These are phyloP conservation scores for Parastagonospora nodorum DNA, from an alignment of 2,329 filamentous ascomycete species.

Conservation along the genomic window DNA sequence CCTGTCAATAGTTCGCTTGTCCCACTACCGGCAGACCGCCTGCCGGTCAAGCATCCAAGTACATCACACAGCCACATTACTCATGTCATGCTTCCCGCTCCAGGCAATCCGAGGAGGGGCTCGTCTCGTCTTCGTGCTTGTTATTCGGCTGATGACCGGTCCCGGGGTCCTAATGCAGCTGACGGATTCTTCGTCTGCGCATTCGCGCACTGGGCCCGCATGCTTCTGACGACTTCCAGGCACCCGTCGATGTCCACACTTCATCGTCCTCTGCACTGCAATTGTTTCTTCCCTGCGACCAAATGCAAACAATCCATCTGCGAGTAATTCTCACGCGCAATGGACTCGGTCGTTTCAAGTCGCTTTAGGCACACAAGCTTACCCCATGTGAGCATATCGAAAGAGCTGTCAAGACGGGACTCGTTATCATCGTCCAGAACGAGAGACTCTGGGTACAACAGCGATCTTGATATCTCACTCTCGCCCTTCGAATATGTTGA, in stretches of 20 bases:
- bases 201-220: constrained; percentile 16
- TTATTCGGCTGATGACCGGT: constrained; percentile 11
- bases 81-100: constrained; percentile 1
- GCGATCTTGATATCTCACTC: constrained; percentile 31
- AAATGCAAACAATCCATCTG: neutral
- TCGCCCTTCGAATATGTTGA: constrained; percentile 29
- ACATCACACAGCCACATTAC: constrained; percentile 10
- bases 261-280: neutral
- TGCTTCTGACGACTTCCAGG: constrained; percentile 17
- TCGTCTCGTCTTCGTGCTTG: constrained; percentile 10
- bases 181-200: constrained; percentile 22
- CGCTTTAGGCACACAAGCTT: constrained; percentile 13
- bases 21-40: too few relatives aligned
- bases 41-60: neutral
- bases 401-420: constrained; percentile 26
- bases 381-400: constrained; percentile 22
- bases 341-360: constrained; percentile 12
- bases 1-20: too few relatives aligned
- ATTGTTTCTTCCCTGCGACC: constrained; percentile 3
- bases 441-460: constrained; percentile 39
- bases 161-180: constrained; percentile 5
- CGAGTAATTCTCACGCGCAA: constrained; percentile 12
- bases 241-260: constrained; percentile 6
- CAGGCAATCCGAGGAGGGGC: constrained; percentile 5
- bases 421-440: constrained; percentile 34